phyloP scores from a whole-genome alignment of 1,284 basidiomycete genomes.

The Irpex sp. region DNA sequence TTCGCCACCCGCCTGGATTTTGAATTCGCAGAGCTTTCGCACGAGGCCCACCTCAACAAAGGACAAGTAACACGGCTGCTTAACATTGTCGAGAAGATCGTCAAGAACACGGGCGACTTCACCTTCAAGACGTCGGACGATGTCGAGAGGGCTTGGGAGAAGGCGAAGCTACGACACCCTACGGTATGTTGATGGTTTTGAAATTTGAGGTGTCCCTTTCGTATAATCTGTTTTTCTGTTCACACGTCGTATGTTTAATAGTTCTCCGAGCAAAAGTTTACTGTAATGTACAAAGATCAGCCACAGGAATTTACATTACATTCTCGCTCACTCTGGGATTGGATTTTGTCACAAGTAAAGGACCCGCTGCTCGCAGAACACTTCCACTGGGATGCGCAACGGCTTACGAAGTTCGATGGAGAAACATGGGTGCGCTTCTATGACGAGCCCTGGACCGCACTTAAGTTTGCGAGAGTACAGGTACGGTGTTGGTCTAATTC shows the following conservation, averaged over 20 bases:
- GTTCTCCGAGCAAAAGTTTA: slow-evolving; percentile 12
- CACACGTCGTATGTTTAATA: slow-evolving; percentile 3
- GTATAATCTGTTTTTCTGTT: no score
- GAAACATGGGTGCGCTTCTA: slow-evolving; percentile 19
- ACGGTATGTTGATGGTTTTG: not conserved
- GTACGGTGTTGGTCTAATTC: slow-evolving; percentile 14
- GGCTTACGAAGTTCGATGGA: slow-evolving; percentile 22
- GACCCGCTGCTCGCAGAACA: slow-evolving; percentile 20
- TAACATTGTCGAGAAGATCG: not conserved
- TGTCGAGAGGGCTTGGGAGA: not conserved
- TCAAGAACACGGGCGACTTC: not conserved
- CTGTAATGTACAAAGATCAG: slow-evolving; percentile 29
- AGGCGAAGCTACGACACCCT: not conserved
- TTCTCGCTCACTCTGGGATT: slow-evolving; percentile 23
- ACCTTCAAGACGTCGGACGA: not conserved
- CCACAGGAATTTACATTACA: slow-evolving; percentile 12
- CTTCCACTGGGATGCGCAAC: slow-evolving; percentile 26
- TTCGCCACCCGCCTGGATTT: not conserved
- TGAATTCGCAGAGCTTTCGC: slow-evolving; percentile 3
- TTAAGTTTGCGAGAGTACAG: slow-evolving; percentile 23
- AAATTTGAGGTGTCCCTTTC: no score
- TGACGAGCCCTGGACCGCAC: slow-evolving; percentile 29
- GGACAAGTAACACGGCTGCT: not conserved
- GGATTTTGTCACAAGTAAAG: slow-evolving; percentile 20
- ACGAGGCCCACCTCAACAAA: not conserved